A percentile compares a stretch with the other conserved stretches of the same genome.
Conservation (phyloP, 345 rosid genomes). For the Triadica sebifera region DNA sequence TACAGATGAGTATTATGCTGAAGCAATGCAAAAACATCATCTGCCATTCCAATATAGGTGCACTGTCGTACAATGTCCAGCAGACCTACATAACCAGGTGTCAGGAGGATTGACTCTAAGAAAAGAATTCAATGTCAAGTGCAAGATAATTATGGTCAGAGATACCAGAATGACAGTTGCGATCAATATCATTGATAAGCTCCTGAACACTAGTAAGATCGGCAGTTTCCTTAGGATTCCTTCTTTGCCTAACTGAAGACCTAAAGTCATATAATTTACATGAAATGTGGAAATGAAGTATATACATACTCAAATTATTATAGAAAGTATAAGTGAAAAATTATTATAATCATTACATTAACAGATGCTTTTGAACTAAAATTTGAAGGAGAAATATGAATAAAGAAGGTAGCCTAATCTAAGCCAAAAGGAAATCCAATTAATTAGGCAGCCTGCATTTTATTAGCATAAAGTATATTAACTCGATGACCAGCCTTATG, state of each 20-base stretch:
- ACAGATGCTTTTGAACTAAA: background rate
- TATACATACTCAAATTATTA: background rate
- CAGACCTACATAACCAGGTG: conserved; percentile 50
- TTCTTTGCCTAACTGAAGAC: conserved; percentile 79
- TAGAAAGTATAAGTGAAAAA: background rate
- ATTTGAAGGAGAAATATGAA: background rate
- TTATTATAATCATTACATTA: background rate
- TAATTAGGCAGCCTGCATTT: no score
- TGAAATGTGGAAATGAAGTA: background rate
- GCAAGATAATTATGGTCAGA: conserved; percentile 11
- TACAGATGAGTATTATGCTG: conserved; percentile 83
- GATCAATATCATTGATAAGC: conserved; percentile 63
- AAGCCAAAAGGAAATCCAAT: background rate
- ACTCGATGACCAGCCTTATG: no score
- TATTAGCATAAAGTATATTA: no score
- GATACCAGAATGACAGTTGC: conserved; percentile 65
- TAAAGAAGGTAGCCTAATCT: no score
- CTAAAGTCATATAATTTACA: conserved; percentile 30
- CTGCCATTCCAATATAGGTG: conserved; percentile 96
- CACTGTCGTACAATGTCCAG: conserved; percentile 71
- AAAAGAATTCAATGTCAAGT: conserved; percentile 8
- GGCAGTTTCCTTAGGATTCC: conserved; percentile 87
- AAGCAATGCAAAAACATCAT: conserved; percentile 81
- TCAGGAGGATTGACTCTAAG: conserved; percentile 6
- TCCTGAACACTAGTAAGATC: conserved; percentile 91